phyloP scores from a whole-genome alignment of 1,284 basidiomycete genomes.

The Ceratobasidium sp. region DNA sequence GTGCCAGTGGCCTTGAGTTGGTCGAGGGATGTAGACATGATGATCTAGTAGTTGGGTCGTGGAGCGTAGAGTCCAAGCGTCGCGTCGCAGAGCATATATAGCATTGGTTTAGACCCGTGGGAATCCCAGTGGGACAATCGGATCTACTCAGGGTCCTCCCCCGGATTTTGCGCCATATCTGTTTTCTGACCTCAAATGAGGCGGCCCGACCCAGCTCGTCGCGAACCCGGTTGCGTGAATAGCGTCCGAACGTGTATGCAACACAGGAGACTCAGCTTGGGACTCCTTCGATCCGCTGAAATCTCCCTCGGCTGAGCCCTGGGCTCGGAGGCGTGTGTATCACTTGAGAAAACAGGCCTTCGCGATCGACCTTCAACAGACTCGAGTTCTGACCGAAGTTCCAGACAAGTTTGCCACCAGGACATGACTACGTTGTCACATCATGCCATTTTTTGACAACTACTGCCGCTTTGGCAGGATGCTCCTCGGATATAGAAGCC shows the following conservation, averaged over 20 bases:
- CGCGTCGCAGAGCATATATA: conserved; percentile 27
- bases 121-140: conserved; percentile 25
- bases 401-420: too few relatives aligned
- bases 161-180: background rate
- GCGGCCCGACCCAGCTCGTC: conserved; percentile 9
- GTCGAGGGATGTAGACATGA: conserved; percentile 90
- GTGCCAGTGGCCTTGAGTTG: conserved; percentile 88
- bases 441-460: too few relatives aligned
- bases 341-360: background rate
- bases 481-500: too few relatives aligned
- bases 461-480: too few relatives aligned
- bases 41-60: conserved; percentile 42
- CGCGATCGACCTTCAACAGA: background rate
- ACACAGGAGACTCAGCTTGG: background rate
- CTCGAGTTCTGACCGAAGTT: too few relatives aligned
- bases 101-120: conserved; percentile 22
- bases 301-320: background rate
- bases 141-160: conserved; percentile 23
- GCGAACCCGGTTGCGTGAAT: background rate
- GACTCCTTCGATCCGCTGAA: background rate
- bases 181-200: conserved; percentile 22
- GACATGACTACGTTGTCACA: too few relatives aligned
- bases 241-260: background rate
- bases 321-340: conserved; percentile 2
- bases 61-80: conserved; percentile 1